Percentiles rank a stretch among this genome's conserved stretches.
phyloP scores from a whole-genome alignment of 1,284 basidiomycete species.

The Leccinum holopus region DNA sequence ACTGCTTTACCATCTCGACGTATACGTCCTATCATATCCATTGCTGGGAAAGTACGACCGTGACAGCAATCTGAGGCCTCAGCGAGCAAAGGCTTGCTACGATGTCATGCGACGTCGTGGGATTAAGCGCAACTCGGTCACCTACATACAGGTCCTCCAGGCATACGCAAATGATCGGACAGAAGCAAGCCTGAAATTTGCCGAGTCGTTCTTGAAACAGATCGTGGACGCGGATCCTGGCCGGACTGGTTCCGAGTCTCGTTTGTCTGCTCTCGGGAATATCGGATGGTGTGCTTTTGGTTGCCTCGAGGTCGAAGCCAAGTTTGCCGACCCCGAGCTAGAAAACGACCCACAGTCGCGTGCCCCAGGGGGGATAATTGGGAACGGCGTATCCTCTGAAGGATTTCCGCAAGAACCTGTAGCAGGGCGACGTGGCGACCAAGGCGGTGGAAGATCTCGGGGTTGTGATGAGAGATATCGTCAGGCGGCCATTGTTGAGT shows the following conservation, averaged over 20 bases:
- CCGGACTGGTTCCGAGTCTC: conserved; percentile 44
- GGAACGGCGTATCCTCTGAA: conserved; percentile 69
- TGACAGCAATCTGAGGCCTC: conserved; percentile 43
- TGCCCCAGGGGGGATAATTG: conserved; percentile 62
- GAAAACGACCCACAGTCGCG: conserved; percentile 41
- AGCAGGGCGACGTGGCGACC: conserved; percentile 71
- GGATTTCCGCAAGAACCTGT: conserved; percentile 73
- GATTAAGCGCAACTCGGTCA: conserved; percentile 69
- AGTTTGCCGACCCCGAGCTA: conserved; percentile 49
- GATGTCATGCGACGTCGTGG: conserved; percentile 72
- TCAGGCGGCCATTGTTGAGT: conserved; percentile 35
- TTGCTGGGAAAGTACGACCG: conserved; percentile 71
- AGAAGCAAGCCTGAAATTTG: conserved; percentile 51
- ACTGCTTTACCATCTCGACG: conserved; percentile 46
- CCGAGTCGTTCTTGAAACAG: conserved; percentile 60
- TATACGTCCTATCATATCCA: conserved; percentile 82
- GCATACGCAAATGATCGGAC: conserved; percentile 55
- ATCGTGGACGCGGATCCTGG: conserved; percentile 41
- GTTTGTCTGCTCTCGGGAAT: conserved; percentile 46
- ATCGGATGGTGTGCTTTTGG: conserved; percentile 42
- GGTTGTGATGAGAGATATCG: conserved; percentile 47
- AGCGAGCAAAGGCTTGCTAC: conserved; percentile 66
- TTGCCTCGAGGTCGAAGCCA: conserved; percentile 23
- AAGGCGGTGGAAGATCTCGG: conserved; percentile 82
- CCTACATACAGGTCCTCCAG: conserved; percentile 70